Evolutionary conservation across 192 early-diverging fungal species (phyloP).

Genomic region (Pilobolus umbonatus): DNA sequence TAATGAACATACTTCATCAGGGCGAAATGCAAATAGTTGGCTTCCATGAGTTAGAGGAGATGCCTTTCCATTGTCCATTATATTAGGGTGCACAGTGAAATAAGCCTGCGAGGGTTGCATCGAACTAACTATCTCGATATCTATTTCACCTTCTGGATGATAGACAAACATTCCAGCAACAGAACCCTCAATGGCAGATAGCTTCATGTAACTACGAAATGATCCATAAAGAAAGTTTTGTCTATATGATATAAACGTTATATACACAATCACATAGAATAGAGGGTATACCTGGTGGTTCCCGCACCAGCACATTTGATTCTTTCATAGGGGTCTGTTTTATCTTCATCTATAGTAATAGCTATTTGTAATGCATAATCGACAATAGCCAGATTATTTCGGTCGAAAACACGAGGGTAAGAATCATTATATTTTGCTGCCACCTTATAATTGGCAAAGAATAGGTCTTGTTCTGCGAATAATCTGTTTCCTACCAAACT

Average conservation of each 20-base stretch:
- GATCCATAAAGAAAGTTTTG: slow-evolving; percentile 21
- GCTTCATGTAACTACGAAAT: slow-evolving; percentile 15
- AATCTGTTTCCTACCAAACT: not conserved
- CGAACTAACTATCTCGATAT: slow-evolving; percentile 23
- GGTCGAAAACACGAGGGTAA: slow-evolving; percentile 1
- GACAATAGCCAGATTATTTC: slow-evolving; percentile 8
- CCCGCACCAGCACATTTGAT: slow-evolving; percentile 13
- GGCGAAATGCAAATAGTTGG: slow-evolving; percentile 14
- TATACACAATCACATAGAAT: not conserved
- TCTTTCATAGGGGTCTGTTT: not conserved
- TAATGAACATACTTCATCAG: not conserved
- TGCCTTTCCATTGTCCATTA: slow-evolving; percentile 11
- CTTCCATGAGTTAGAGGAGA: slow-evolving; percentile 20
- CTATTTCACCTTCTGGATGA: slow-evolving; percentile 19
- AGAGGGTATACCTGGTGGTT: too few relatives aligned
- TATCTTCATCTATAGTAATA: slow-evolving; percentile 3
- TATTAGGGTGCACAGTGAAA: slow-evolving; percentile 25
- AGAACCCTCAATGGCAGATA: slow-evolving; percentile 9
- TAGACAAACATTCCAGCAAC: slow-evolving; percentile 21
- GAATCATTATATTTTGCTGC: slow-evolving; percentile 10
- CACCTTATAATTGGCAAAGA: slow-evolving; percentile 19
- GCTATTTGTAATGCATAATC: slow-evolving; percentile 4
- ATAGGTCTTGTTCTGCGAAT: slow-evolving; percentile 2
- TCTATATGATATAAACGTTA: slow-evolving; percentile 4
- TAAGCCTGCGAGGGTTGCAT: slow-evolving; percentile 20